phyloP scores from a whole-genome alignment of 2,329 filamentous ascomycete genomes.

The Macroventuria anomochaeta region DNA sequence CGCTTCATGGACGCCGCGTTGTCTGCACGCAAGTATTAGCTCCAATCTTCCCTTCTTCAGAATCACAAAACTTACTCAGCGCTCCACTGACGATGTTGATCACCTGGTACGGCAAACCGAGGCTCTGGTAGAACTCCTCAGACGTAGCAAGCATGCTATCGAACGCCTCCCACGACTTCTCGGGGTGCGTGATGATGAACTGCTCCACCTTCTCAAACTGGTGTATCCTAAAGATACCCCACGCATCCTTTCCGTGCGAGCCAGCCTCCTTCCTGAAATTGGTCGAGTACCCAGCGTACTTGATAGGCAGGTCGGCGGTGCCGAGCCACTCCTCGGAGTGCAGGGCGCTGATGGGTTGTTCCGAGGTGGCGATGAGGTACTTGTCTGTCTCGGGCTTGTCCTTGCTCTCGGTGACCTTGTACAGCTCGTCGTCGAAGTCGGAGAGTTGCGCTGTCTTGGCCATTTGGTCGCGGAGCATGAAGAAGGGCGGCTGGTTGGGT shows the following conservation, averaged over 20 bases:
- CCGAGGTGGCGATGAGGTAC: slow-evolving; percentile 76
- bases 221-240: slow-evolving; percentile 97
- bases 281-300: slow-evolving; percentile 86
- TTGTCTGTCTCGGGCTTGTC: slow-evolving; percentile 85
- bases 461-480: slow-evolving; percentile 96
- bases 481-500: slow-evolving; percentile 64
- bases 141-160: slow-evolving; percentile 90
- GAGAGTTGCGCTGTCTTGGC: slow-evolving; percentile 97
- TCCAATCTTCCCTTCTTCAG: not conserved
- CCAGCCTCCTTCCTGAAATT: slow-evolving; percentile 97
- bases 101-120: slow-evolving; percentile 88
- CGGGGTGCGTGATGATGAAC: slow-evolving; percentile 70
- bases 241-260: slow-evolving; percentile 88
- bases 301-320: slow-evolving; percentile 84
- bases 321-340: slow-evolving; percentile 95
- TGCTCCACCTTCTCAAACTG: slow-evolving; percentile 78
- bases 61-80: slow-evolving; percentile 59
- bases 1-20: slow-evolving; percentile 76
- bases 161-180: slow-evolving; percentile 86
- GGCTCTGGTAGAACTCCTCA: slow-evolving; percentile 92
- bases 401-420: slow-evolving; percentile 87
- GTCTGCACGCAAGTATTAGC: slow-evolving; percentile 23
- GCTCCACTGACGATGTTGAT: slow-evolving; percentile 96
- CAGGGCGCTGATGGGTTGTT: slow-evolving; percentile 92
- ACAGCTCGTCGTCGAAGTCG: slow-evolving; percentile 96